These are phyloP conservation scores for Cryptosporidium andersoni DNA, from an alignment of 169 alveolate genomes.

Conservation along the genomic window DNA sequence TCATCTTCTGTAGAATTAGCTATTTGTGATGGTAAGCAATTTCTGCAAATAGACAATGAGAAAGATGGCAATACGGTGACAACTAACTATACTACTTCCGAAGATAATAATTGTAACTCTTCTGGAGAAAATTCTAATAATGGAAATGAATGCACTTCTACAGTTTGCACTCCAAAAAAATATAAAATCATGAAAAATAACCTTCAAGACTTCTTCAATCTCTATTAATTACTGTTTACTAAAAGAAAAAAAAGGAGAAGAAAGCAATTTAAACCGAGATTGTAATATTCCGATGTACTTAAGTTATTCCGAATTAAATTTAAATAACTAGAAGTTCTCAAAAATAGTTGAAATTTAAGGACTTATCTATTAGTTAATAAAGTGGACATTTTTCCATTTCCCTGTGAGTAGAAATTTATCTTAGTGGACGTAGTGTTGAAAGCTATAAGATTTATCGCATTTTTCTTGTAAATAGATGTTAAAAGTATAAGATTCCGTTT, in stretches of 20 bases:
- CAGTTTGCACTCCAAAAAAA: constrained; percentile 20
- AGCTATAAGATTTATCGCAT: not conserved
- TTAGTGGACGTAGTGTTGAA: not conserved
- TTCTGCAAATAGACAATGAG: too few species aligned
- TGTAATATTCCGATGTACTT: not conserved
- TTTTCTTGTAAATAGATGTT: not conserved
- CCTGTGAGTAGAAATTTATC: not conserved
- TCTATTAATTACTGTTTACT: constrained; percentile 6
- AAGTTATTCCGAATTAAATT: constrained; percentile 2
- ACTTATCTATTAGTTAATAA: not conserved
- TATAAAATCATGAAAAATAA: not conserved
- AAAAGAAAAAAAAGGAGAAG: not conserved
- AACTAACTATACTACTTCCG: constrained; percentile 21
- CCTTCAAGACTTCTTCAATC: not conserved
- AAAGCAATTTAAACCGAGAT: not conserved
- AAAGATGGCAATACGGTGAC: too few species aligned
- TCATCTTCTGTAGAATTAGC: too few species aligned
- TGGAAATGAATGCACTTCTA: constrained; percentile 19
- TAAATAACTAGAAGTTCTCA: not conserved
- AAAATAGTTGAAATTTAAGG: not conserved
- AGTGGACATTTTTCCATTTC: not conserved
- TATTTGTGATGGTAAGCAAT: too few species aligned
- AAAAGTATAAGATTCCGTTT: too few species aligned
- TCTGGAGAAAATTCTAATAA: constrained; percentile 24
- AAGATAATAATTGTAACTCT: constrained; percentile 39